A percentile compares a stretch with the other conserved stretches of the same genome.
These are phyloP conservation scores for Lepiota subincarnata DNA, from an alignment of 768 basidiomycete species.

Conservation along the genomic window DNA sequence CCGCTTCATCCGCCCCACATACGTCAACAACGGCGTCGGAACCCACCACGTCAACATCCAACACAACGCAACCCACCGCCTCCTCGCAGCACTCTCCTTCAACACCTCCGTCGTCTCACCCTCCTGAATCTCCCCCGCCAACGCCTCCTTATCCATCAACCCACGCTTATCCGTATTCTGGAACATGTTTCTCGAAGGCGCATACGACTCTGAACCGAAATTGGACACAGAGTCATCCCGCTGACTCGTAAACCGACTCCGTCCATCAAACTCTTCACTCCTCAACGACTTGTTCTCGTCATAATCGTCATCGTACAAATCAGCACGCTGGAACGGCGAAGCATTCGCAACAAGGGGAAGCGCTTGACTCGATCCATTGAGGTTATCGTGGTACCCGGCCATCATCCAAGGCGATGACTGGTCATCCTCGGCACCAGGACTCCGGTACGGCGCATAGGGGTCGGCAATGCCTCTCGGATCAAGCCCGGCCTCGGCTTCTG, in stretches of 20 bases:
- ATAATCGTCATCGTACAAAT: conserved; percentile 72
- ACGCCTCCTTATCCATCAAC: conserved; percentile 72
- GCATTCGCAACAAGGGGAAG: conserved; percentile 83
- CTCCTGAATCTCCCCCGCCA: conserved; percentile 83
- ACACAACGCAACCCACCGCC: conserved; percentile 84
- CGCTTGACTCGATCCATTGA: conserved; percentile 59
- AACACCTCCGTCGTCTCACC: conserved; percentile 86
- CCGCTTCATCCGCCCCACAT: conserved; percentile 90
- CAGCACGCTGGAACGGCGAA: conserved; percentile 76
- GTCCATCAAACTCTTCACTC: conserved; percentile 77
- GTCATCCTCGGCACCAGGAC: conserved; percentile 41
- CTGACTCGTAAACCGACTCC: conserved; percentile 72
- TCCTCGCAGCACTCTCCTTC: conserved; percentile 74
- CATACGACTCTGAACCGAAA: conserved; percentile 89
- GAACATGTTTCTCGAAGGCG: conserved; percentile 96
- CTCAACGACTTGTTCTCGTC: conserved; percentile 71
- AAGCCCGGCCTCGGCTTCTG: conserved; percentile 67
- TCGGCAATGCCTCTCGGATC: conserved; percentile 54
- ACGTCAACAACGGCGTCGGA: conserved; percentile 64
- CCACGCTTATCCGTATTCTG: conserved; percentile 73
- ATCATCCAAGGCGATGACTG: conserved; percentile 30
- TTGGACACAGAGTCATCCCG: conserved; percentile 77
- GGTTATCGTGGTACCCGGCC: conserved; percentile 43
- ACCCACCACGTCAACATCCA: conserved; percentile 93
- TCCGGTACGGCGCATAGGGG: conserved; percentile 75